A percentile compares a stretch with the other conserved stretches of the same genome.
These are phyloP conservation scores for Amanita fuliginea DNA, from an alignment of 768 basidiomycete genomes.

Conservation along the genomic window DNA sequence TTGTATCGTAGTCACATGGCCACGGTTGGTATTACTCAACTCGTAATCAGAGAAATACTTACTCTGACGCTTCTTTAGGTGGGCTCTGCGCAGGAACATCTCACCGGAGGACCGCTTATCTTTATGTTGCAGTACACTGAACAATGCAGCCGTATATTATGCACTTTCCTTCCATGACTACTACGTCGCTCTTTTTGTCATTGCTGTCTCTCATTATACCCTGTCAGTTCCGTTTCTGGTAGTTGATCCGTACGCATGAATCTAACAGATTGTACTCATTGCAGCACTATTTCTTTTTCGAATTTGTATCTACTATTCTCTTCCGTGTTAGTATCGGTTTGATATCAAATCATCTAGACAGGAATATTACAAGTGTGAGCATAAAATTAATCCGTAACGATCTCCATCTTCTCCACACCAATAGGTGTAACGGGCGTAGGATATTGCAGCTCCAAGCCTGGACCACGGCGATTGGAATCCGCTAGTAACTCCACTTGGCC, in stretches of 20 bases:
- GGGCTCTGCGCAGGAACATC: neutral
- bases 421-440: conserved; percentile 4
- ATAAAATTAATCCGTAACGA: neutral
- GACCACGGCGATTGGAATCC: neutral
- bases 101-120: neutral
- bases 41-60: neutral
- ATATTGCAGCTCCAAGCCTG: neutral
- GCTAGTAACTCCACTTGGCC: neutral
- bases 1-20: neutral
- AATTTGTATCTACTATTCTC: conserved; percentile 1
- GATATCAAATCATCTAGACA: conserved; percentile 1
- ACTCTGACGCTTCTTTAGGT: neutral
- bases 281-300: conserved; percentile 3
- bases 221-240: conserved; percentile 3
- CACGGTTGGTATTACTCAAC: neutral
- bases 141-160: conserved; percentile 3
- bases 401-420: conserved; percentile 1
- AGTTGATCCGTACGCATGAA: conserved; percentile 1
- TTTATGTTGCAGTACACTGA: conserved; percentile 4
- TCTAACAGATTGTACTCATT: conserved; percentile 7
- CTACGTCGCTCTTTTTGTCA: conserved; percentile 1
- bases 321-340: neutral
- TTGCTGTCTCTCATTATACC: conserved; percentile 3
- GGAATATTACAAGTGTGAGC: neutral
- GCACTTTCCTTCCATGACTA: neutral